Conservation (phyloP, 257 asterid genomes). For the Ballota nigra region DNA sequence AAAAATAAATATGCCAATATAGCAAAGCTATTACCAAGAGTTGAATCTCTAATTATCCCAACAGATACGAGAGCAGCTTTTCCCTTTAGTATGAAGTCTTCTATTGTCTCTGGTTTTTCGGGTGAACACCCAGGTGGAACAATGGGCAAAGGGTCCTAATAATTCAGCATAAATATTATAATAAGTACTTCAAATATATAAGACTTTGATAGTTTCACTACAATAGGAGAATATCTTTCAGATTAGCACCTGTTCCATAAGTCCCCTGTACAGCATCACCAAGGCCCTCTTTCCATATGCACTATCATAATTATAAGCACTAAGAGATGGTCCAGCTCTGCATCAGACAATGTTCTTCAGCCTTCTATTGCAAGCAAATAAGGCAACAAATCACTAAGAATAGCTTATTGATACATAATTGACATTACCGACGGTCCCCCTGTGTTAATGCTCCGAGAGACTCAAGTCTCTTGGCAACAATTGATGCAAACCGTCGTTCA, state of each 20-base stretch:
- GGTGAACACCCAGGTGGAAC: conserved; percentile 85
- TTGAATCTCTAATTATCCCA: conserved; percentile 81
- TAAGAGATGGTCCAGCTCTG: conserved; percentile 97
- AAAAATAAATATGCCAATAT: conserved; percentile 16
- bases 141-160: conserved; percentile 70
- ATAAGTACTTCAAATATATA: conserved; percentile 6
- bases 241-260: conserved; percentile 76
- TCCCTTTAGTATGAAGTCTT: conserved; percentile 72
- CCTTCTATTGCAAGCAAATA: conserved; percentile 7
- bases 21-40: conserved; percentile 51
- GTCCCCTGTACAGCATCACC: conserved; percentile 68
- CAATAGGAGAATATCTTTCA: conserved; percentile 15
- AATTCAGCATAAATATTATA: conserved; percentile 13
- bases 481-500: conserved; percentile 96
- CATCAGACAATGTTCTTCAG: conserved; percentile 31
- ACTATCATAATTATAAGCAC: conserved; percentile 96
- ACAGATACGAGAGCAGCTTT: conserved; percentile 91
- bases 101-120: conserved; percentile 63
- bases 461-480: conserved; percentile 95
- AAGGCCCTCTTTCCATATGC: conserved; percentile 87
- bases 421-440: conserved; percentile 89
- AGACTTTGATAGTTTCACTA: not conserved
- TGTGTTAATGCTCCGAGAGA: conserved; percentile 99
- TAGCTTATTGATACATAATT: conserved; percentile 5
- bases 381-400: conserved; percentile 10